Evolutionary conservation across 495 filamentous ascomycete genomes (phyloP).

Genomic region (Hyaloscypha bicolor): DNA sequence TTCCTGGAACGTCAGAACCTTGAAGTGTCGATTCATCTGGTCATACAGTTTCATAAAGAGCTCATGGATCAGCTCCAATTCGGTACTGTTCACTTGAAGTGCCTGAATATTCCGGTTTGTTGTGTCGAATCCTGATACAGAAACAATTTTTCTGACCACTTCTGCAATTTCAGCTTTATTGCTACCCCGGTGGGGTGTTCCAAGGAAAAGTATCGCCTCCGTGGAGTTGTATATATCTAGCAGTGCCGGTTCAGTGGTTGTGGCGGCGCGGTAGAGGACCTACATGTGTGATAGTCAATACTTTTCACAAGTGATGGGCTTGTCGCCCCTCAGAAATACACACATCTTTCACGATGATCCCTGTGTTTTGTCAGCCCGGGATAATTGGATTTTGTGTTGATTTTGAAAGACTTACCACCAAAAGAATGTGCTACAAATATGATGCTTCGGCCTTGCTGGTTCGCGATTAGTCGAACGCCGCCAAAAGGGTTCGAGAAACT

Average conservation of each 20-base stretch:
- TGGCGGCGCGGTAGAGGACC: conserved; percentile 16
- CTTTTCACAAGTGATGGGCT: not conserved
- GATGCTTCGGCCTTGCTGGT: conserved; percentile 8
- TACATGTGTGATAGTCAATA: not conserved
- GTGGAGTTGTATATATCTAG: conserved; percentile 21
- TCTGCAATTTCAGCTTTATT: conserved; percentile 17
- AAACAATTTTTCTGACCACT: conserved; percentile 18
- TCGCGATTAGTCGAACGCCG: not conserved
- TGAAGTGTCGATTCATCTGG: conserved; percentile 2
- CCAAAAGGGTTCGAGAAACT: not conserved
- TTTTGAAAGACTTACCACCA: conserved; percentile 20
- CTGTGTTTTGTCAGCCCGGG: not conserved
- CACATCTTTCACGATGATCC: conserved; percentile 30
- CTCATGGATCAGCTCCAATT: conserved; percentile 21
- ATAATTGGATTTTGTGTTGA: not conserved
- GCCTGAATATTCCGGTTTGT: conserved; percentile 12
- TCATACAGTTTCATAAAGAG: conserved; percentile 21
- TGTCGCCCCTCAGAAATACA: not conserved
- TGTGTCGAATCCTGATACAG: conserved; percentile 18
- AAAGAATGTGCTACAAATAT: conserved; percentile 31
- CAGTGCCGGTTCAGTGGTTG: not conserved
- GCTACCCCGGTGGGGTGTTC: conserved; percentile 30
- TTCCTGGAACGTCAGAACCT: conserved; percentile 27
- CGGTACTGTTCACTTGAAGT: conserved; percentile 19
- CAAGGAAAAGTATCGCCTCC: conserved; percentile 25